Evolutionary conservation across 345 rosid genomes (phyloP).

Genomic region (Melastoma malabathricum): DNA sequence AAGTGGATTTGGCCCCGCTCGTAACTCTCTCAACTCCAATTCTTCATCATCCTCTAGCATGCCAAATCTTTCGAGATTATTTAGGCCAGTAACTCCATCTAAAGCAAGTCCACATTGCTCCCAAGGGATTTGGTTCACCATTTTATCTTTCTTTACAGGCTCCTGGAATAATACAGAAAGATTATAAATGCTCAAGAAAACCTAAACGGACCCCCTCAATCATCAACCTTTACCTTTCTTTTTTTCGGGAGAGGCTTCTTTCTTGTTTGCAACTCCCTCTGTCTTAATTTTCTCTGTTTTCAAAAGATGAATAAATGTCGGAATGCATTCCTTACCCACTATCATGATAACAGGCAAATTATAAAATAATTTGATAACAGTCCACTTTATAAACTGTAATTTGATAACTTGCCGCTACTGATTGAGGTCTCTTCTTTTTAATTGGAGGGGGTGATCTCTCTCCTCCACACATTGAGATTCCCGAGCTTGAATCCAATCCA

Average conservation of each 20-base stretch:
- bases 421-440: conserved; percentile 25
- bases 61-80: conserved; percentile 24
- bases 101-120: conserved; percentile 64
- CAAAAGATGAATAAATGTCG: conserved; percentile 9
- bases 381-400: background rate
- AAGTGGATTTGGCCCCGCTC: conserved; percentile 41
- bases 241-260: conserved; percentile 37
- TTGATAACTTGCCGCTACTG: conserved; percentile 38
- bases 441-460: conserved; percentile 18
- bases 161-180: conserved; percentile 33
- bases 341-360: conserved; percentile 1
- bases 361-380: conserved; percentile 1
- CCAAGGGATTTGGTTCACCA: conserved; percentile 18
- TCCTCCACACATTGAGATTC: conserved; percentile 10
- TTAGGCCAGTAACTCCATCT: conserved; percentile 26
- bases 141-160: conserved; percentile 19
- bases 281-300: conserved; percentile 43
- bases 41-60: conserved; percentile 83
- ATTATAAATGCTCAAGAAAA: conserved; percentile 4
- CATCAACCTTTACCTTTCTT: conserved; percentile 34
- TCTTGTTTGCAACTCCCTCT: conserved; percentile 22
- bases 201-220: background rate
- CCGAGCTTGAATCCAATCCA: conserved; percentile 25
- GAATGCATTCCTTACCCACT: background rate
- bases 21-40: conserved; percentile 69